Evolutionary conservation across 1,139 yeast genomes (phyloP), one percentile per base, ranked within the genome.

Genomic region (Saccharomyces hybrid): DNA sequence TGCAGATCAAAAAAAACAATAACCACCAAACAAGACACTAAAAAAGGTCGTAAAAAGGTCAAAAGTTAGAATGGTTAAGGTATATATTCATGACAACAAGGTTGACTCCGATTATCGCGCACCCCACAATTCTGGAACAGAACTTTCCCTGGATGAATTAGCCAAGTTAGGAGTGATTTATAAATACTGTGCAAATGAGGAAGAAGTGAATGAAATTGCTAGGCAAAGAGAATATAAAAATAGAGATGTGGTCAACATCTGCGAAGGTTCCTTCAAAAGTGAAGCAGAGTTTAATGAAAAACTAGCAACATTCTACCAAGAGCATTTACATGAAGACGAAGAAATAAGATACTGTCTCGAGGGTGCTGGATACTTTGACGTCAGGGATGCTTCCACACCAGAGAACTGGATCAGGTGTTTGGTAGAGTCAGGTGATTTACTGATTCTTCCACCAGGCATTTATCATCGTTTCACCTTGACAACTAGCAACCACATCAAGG

Each of bases 241-340:
- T 71, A 74, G 96, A 58, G 99, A 93, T 70, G 77, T 75, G 52
- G 81, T 93, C 29, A 74, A 74, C 49, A 78, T 93, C 54, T 79
- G 82, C 34, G 78, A 82, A 48, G 80, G 73, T 7, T 76, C 85
- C 0, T 82, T 90, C 66, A 84, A 85, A 6, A 84, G 84, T 53
- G 77, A 79, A 44, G 72, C 68, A 3, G 84, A 81, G 0, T 81
- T 86, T 65, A 78, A 82, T 59, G 75, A 75, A 56, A 88, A 89
- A 70, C 78, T 91, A 73, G 75, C 79, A 58, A 78, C 72, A 54
- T 91, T 91, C 71, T 89, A 86, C 73, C 77, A 81, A 51, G 98
- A 93, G 69, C 99, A 93, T 71, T 77, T 88, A 60, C 99, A 93
- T 69, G 98, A 93, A 70, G 99, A 93, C 69, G 99, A 93, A 72